These are phyloP conservation scores for Fonsecaea monophora DNA, from an alignment of 2,329 filamentous ascomycete species.

Conservation along the genomic window DNA sequence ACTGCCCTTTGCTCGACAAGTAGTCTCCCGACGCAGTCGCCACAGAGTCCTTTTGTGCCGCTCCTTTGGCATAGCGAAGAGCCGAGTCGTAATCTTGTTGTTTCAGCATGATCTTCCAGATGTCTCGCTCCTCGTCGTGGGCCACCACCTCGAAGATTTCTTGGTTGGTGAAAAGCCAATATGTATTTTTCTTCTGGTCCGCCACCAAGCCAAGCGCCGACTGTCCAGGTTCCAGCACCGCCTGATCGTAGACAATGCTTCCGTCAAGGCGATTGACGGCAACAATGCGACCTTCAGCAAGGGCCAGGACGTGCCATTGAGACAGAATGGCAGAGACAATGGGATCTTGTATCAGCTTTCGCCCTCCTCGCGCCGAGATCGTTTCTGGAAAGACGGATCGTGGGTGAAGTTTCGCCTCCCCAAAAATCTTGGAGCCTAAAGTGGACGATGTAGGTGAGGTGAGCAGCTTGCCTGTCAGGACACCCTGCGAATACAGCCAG, in stretches of 20 bases:
- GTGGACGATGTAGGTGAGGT: constrained; percentile 66
- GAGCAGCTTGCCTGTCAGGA: constrained; percentile 83
- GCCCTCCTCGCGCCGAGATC: constrained; percentile 69
- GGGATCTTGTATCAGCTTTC: constrained; percentile 70
- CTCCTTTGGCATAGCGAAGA: constrained; percentile 80
- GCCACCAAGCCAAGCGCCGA: constrained; percentile 82
- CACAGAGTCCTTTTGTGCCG: constrained; percentile 85
- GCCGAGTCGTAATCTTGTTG: constrained; percentile 88
- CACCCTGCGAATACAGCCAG: constrained; percentile 86
- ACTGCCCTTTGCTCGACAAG: constrained; percentile 80
- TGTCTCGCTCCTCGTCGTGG: constrained; percentile 85
- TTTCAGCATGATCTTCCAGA: constrained; percentile 93
- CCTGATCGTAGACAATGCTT: constrained; percentile 83
- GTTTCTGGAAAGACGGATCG: constrained; percentile 74
- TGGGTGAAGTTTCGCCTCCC: constrained; percentile 77
- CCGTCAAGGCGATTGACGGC: constrained; percentile 88
- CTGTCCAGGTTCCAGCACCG: constrained; percentile 80
- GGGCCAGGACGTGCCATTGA: constrained; percentile 87
- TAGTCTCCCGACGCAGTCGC: constrained; percentile 91
- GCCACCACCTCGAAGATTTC: constrained; percentile 95
- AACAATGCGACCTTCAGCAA: constrained; percentile 82
- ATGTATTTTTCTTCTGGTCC: constrained; percentile 93
- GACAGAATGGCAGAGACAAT: constrained; percentile 84
- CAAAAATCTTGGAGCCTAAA: constrained; percentile 76
- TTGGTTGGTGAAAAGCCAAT: constrained; percentile 90